Percentiles rank a stretch among this genome's conserved stretches.
These are phyloP conservation scores for Fusarium dimerum DNA, from an alignment of 2,329 filamentous ascomycete genomes.

Conservation along the genomic window DNA sequence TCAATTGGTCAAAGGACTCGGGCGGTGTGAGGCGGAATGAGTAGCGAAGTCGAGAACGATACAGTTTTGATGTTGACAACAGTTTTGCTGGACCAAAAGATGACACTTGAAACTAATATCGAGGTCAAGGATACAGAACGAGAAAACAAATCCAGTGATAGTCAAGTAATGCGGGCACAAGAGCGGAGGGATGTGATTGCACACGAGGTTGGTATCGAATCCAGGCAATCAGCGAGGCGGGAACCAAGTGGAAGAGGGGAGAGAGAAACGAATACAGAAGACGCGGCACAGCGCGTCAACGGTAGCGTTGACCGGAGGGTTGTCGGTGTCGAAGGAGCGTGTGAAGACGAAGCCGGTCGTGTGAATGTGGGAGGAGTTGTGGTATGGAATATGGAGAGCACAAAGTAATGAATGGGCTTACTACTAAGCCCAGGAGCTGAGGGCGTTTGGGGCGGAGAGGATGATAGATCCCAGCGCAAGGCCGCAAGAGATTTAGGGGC, in stretches of 20 bases:
- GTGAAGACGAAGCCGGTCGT: slow-evolving; percentile 32
- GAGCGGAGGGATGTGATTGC: slow-evolving; percentile 22
- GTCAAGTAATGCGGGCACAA: slow-evolving; percentile 30
- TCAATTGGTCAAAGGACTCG: slow-evolving; percentile 30
- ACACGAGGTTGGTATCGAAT: slow-evolving; percentile 21
- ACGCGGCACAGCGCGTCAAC: slow-evolving; percentile 30
- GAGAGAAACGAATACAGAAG: slow-evolving; percentile 21
- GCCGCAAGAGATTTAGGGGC: background rate
- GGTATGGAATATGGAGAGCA: slow-evolving; percentile 22
- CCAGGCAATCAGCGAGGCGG: slow-evolving; percentile 22
- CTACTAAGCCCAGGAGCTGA: slow-evolving; percentile 21
- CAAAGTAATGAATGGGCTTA: slow-evolving; percentile 11
- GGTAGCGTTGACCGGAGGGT: slow-evolving; percentile 16
- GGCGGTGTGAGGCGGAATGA: slow-evolving; percentile 19
- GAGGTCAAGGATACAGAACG: slow-evolving; percentile 19
- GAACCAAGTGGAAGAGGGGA: slow-evolving; percentile 18
- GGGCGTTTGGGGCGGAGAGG: slow-evolving; percentile 14
- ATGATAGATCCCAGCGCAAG: slow-evolving; percentile 13
- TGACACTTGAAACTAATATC: slow-evolving; percentile 24
- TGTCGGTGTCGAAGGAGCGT: slow-evolving; percentile 29
- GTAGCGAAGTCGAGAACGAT: background rate
- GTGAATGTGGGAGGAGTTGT: slow-evolving; percentile 15
- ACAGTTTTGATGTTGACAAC: too few relatives aligned
- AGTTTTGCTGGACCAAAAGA: slow-evolving; percentile 20
- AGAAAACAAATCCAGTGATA: slow-evolving; percentile 27